These are phyloP conservation scores for Pseudopediastrum boryanum DNA, from an alignment of 139 green algal species.

Conservation along the genomic window DNA sequence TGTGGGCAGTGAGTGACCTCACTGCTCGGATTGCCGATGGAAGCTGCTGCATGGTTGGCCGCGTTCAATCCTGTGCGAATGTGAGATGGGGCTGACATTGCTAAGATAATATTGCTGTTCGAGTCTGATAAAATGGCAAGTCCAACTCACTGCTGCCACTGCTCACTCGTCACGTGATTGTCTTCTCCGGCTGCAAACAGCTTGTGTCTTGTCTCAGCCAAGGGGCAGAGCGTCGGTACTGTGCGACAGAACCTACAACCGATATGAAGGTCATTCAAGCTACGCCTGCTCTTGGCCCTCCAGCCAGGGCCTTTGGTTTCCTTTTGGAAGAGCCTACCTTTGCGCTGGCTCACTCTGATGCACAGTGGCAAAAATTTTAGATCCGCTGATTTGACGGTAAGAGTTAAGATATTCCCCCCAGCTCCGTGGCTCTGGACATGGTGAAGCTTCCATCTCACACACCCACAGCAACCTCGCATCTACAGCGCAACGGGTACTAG, in stretches of 20 bases:
- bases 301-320: neutral
- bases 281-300: neutral
- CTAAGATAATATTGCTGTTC: too few species aligned
- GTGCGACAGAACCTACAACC: slow-evolving; percentile 3
- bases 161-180: neutral
- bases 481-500: too few species aligned
- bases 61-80: neutral
- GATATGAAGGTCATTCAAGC: neutral
- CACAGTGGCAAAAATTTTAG: neutral
- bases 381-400: slow-evolving; percentile 5
- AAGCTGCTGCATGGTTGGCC: neutral
- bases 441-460: too few species aligned
- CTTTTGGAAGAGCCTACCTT: neutral
- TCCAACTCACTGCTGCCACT: neutral
- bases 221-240: slow-evolving; percentile 9
- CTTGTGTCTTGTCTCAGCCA: slow-evolving; percentile 20
- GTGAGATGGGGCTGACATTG: too few species aligned
- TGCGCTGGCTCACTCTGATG: neutral
- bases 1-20: neutral
- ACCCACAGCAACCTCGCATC: too few species aligned
- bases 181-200: slow-evolving; percentile 2
- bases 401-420: slow-evolving; percentile 11
- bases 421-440: slow-evolving; percentile 18
- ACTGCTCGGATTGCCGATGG: neutral
- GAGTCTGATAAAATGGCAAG: neutral